Evolutionary conservation across 306 rosid genomes (phyloP).

Genomic region (Hippophae tibetana): DNA sequence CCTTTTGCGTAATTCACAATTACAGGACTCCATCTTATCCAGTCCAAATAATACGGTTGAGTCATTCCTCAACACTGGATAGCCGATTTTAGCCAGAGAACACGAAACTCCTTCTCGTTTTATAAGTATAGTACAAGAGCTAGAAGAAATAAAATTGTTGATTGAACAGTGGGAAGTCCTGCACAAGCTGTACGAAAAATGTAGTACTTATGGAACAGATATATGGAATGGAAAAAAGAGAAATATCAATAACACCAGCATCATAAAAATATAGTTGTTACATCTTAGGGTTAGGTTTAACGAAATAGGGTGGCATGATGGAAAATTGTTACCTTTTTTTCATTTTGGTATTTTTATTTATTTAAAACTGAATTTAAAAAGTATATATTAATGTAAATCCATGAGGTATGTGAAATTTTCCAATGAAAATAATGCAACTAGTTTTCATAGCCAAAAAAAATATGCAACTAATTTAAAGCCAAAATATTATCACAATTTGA

Average conservation of each 20-base stretch:
- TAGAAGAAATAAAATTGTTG: constrained; percentile 35
- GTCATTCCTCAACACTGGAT: constrained; percentile 16
- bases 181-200: constrained; percentile 49
- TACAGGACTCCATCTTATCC: constrained; percentile 24
- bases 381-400: no score
- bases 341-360: no score
- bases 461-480: not conserved
- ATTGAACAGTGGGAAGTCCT: constrained; percentile 20
- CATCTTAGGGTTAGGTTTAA: no score
- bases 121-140: constrained; percentile 36
- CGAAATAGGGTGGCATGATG: no score
- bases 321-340: no score
- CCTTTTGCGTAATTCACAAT: constrained; percentile 51
- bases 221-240: not conserved
- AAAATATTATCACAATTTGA: constrained; percentile 13
- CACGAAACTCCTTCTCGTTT: constrained; percentile 8
- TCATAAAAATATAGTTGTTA: no score
- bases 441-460: no score
- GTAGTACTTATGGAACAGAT: constrained; percentile 4
- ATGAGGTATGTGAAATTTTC: no score
- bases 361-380: no score
- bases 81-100: constrained; percentile 15
- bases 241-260: no score
- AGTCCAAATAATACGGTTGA: constrained; percentile 18
- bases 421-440: no score